Base-by-base conservation (phyloP, 805 yeast species). In the Wickerhamomyces ciferrii region DNA sequence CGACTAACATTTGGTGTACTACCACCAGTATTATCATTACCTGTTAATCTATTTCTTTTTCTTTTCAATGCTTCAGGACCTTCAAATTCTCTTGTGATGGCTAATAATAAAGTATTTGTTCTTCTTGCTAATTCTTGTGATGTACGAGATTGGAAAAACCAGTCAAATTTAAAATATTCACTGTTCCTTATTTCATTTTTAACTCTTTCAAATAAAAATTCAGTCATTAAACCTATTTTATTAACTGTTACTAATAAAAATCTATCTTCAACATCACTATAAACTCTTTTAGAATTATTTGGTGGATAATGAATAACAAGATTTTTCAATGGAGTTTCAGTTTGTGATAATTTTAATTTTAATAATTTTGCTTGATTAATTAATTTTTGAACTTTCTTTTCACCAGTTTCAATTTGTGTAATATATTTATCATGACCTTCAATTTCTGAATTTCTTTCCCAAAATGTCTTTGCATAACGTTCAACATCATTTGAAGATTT, bases 221-320 rank as follows among this genome's bases (percentile, higher is more conserved):
- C 83, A 41, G 78, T 68, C 55, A 76, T 70, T 23, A 86, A 61
- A 0, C 96, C 96, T 53, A 77, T 72, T 53, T 82, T 82, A 61
- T 83, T 72, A 1, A 83, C 84, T 45, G 79, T 75, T 25, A 75
- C 54, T 43, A 87, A 59, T 23, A 87, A 67, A 54, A 81, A 87
- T 44, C 87, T 71, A 58, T 87, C 96, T 58, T 87, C 95, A 0
- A 74, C 62, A 29, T 78, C 77, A 9, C 87, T 79, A 55, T 84
- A 87, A 9, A 84, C 74, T 53, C 90, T 68, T 57, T 86, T 84
- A 13, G 94, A 84, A 60, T 84, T 86, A 59, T 85, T 86, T n/a
- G 91, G 91, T 0, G 94, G 92, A 49, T 84, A 87, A 45, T 78
- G 84, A 21, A 87, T 81, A 4, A 65, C 66, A 62, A 87, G 65